A percentile compares a stretch with the other conserved stretches of the same genome.
Evolutionary conservation across 176 grass and related monocot genomes (phyloP).

Genomic region (Typha latifolia): DNA sequence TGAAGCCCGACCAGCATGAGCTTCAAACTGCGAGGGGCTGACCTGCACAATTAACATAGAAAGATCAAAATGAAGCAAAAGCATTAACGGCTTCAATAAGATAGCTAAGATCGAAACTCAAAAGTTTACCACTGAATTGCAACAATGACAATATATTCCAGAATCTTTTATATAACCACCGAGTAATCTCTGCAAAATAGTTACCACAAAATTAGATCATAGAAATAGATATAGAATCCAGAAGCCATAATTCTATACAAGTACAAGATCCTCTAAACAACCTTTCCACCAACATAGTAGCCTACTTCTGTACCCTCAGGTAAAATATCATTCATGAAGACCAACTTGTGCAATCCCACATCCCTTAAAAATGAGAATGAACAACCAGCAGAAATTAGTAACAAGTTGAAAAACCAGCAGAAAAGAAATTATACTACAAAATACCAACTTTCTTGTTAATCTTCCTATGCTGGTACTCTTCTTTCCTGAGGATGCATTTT

Average conservation of each 20-base stretch:
- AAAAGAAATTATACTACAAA: not conserved
- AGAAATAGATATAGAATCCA: constrained; percentile 8
- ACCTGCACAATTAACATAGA: constrained; percentile 47
- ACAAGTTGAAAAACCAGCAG: constrained; percentile 4
- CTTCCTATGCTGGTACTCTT: constrained; percentile 35
- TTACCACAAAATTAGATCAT: constrained; percentile 21
- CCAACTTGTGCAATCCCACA: constrained; percentile 54
- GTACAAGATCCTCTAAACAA: constrained; percentile 18
- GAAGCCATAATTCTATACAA: constrained; percentile 5
- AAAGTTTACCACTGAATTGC: constrained; percentile 51
- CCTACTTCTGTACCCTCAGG: constrained; percentile 60
- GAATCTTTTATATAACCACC: constrained; percentile 86
- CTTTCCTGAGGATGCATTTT: constrained; percentile 28
- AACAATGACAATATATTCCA: constrained; percentile 94
- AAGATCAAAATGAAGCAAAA: constrained; percentile 13
- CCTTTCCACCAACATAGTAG: constrained; percentile 81
- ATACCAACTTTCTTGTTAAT: constrained; percentile 60
- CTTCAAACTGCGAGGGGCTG: constrained; percentile 96
- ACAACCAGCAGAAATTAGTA: constrained; percentile 7
- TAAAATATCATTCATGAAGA: constrained; percentile 68
- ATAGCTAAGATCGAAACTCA: constrained; percentile 12
- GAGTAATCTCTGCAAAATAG: constrained; percentile 62
- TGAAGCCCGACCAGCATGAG: constrained; percentile 82
- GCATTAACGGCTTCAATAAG: constrained; percentile 3
- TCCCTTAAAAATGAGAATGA: constrained; percentile 40